A percentile compares a stretch with the other conserved stretches of the same genome.
phyloP scores from a whole-genome alignment of 768 basidiomycete species.

The Boletus patriciae region DNA sequence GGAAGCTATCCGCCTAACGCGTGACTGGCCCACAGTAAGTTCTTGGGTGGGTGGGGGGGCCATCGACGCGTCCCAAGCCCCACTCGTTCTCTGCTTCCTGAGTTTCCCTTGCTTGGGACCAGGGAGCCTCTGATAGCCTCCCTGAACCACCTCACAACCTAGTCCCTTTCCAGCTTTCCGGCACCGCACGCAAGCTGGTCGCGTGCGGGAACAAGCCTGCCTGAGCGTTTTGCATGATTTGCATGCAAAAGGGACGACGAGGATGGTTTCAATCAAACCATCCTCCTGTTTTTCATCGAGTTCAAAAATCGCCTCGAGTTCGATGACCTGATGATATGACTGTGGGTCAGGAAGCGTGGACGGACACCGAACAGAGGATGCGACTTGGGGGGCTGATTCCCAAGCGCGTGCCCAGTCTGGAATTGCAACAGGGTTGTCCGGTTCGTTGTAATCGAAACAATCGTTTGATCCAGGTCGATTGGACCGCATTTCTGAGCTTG shows the following conservation, averaged over 20 bases:
- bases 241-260: conserved; percentile 26
- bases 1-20: background rate
- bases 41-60: background rate
- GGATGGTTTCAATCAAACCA: conserved; percentile 12
- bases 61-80: background rate
- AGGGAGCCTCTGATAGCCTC: conserved; percentile 27
- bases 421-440: background rate
- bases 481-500: conserved; percentile 11
- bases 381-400: conserved; percentile 13
- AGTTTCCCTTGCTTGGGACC: conserved; percentile 17
- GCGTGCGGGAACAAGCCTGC: conserved; percentile 27
- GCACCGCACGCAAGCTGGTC: conserved; percentile 29
- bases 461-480: background rate
- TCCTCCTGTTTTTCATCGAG: conserved; percentile 15
- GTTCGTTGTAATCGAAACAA: background rate
- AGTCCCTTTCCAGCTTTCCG: background rate
- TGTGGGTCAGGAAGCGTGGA: conserved; percentile 13
- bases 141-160: background rate
- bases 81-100: background rate
- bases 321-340: conserved; percentile 22
- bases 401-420: conserved; percentile 23
- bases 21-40: background rate
- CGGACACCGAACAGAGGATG: conserved; percentile 28
- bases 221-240: conserved; percentile 6
- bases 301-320: conserved; percentile 29